phyloP scores from a whole-genome alignment of 192 early-diverging fungal genomes.

The Podila minutissima region DNA sequence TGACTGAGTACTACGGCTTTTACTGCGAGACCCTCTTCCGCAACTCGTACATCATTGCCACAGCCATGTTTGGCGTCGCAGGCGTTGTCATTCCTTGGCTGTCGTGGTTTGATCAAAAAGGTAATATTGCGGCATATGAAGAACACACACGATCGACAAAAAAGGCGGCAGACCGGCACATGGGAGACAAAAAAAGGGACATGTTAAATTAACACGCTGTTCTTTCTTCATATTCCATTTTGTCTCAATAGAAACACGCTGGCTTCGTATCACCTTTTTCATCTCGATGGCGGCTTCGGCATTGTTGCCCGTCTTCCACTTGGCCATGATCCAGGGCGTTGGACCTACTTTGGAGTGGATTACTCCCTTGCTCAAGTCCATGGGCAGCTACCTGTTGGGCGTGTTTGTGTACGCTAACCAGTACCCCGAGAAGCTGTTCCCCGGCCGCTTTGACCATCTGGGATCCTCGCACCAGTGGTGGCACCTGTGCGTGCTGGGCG shows the following conservation, averaged over 20 bases:
- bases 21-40: conserved; percentile 57
- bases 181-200: background rate
- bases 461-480: conserved; percentile 68
- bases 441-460: conserved; percentile 64
- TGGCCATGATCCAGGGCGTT: conserved; percentile 53
- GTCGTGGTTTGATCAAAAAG: conserved; percentile 60
- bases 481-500: conserved; percentile 67
- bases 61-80: conserved; percentile 56
- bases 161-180: background rate
- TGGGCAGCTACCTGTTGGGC: conserved; percentile 59
- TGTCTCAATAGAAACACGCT: conserved; percentile 28
- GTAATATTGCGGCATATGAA: conserved; percentile 17
- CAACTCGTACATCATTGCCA: conserved; percentile 60
- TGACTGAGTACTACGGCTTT: conserved; percentile 68
- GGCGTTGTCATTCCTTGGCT: conserved; percentile 63
- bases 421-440: conserved; percentile 66
- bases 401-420: conserved; percentile 67
- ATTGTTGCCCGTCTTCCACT: conserved; percentile 59
- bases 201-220: background rate
- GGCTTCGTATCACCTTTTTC: conserved; percentile 65
- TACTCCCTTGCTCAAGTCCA: conserved; percentile 55
- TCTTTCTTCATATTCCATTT: background rate
- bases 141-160: background rate
- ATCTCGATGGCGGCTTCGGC: conserved; percentile 59
- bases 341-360: conserved; percentile 54